Percentiles rank a stretch among this genome's conserved stretches.
phyloP scores from a whole-genome alignment of 345 rosid genomes.

The Populus deltoides region DNA sequence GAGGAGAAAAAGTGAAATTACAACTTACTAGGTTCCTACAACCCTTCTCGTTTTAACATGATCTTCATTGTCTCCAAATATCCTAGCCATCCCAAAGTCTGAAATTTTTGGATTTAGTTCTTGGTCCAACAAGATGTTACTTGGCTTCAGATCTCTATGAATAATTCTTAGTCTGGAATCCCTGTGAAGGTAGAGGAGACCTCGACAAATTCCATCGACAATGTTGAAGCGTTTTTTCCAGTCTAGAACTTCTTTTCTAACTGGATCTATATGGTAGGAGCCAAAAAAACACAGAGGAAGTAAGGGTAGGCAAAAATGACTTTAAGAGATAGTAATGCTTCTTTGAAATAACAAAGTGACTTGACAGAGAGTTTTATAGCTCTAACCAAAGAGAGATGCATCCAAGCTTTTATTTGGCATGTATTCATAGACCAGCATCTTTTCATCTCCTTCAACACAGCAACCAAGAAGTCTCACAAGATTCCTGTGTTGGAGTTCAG shows the following conservation, averaged over 20 bases:
- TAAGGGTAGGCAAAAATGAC: too few relatives aligned
- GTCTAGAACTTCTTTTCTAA: background rate
- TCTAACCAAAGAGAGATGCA: slow-evolving; percentile 14
- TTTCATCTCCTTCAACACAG: slow-evolving; percentile 34
- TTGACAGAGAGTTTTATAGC: too few relatives aligned
- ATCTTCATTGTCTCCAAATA: slow-evolving; percentile 24
- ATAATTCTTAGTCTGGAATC: slow-evolving; percentile 17
- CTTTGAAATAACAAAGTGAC: too few relatives aligned
- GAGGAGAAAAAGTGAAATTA: too few relatives aligned
- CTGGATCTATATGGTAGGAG: background rate
- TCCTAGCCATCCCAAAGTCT: slow-evolving; percentile 38
- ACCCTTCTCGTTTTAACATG: slow-evolving; percentile 19
- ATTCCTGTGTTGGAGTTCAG: slow-evolving; percentile 40
- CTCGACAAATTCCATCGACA: slow-evolving; percentile 10
- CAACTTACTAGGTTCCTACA: slow-evolving; percentile 36
- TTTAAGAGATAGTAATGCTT: too few relatives aligned
- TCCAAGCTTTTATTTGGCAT: slow-evolving; percentile 36
- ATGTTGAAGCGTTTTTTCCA: slow-evolving; percentile 11
- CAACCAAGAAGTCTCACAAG: slow-evolving; percentile 38
- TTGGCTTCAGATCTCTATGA: slow-evolving; percentile 15
- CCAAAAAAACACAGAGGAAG: background rate
- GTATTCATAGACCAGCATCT: slow-evolving; percentile 36
- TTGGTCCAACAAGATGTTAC: slow-evolving; percentile 27
- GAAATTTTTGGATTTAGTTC: slow-evolving; percentile 27
- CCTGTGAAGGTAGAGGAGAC: slow-evolving; percentile 19